These are phyloP conservation scores for Litchi chinensis DNA, from an alignment of 345 rosid species.

Conservation along the genomic window DNA sequence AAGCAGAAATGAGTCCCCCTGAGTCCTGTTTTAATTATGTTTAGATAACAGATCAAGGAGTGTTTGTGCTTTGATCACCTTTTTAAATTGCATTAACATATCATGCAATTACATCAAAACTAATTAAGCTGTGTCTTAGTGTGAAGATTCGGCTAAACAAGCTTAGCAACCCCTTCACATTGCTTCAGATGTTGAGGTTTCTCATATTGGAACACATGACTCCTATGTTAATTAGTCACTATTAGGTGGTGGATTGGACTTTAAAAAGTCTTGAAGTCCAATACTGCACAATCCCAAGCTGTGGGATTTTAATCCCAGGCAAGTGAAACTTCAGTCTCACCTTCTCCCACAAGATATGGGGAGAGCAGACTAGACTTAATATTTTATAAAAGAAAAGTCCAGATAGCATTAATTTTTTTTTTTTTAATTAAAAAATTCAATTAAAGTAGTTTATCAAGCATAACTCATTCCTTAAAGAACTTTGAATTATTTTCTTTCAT, in stretches of 20 bases:
- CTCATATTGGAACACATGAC: neutral
- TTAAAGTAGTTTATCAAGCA: no score
- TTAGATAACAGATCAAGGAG: neutral
- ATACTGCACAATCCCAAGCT: neutral
- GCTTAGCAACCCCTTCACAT: neutral
- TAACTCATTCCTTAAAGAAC: no score
- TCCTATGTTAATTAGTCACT: neutral
- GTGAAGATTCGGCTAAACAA: neutral
- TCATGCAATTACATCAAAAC: neutral
- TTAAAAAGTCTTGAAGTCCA: neutral
- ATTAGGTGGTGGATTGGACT: neutral
- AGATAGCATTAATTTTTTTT: no score
- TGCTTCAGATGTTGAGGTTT: neutral
- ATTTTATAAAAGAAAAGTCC: no score
- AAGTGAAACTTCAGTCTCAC: no score
- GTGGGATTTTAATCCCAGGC: neutral
- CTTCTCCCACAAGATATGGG: no score
- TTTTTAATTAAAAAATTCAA: no score
- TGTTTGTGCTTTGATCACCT: neutral
- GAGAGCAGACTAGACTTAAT: no score
- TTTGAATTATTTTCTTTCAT: no score
- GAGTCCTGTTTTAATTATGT: neutral
- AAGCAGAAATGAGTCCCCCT: neutral
- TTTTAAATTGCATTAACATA: neutral
- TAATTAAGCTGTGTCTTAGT: neutral